Evolutionary conservation across 441 rosid species (phyloP), one percentile per base, ranked within the genome.

Genomic region (Euphorbia schlechtendalii): DNA sequence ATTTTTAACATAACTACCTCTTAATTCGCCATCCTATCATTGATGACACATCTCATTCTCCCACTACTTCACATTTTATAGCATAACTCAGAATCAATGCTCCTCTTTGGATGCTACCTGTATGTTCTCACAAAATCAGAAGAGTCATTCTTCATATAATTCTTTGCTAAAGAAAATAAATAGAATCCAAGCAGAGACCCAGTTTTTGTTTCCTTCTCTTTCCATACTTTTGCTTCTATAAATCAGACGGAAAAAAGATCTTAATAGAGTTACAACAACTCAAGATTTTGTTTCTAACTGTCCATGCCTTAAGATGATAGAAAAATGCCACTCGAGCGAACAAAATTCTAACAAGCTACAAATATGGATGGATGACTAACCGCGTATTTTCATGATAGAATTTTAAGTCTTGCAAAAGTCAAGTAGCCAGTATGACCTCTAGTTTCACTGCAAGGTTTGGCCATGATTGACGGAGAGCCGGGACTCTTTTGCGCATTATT

Each of bases 401-500:
- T 86, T 56, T 78, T 77, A n/a, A 86, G 88, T 73, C 96, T 84
- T 25, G 93, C 93, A 59, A 92, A 89, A 58, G 96, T 92, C 78
- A 92, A 74, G 71, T 86, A 89, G 32, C 96, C 96, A 0, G 93
- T 89, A 74, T 92, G 98, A 61, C 96, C 96, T 81, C 83, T 83
- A 20, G 93, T 72, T 40, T 92, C 96, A 11, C 79, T 66, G 61
- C 79, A 82, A 55, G 96, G 96, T 68, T 80, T 76, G 57, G 90
- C 96, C 87, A 81, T 72, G 52, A 84, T 72, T 17, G 64, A 46
- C n/a, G 82, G 63, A 73, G 73, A 66, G 59, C 69, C 55, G 30
- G 14, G 36, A 30, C 55, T 67, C 4, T 72, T 65, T 61, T 66
- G 69, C 46, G 13, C 57, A 27, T 48, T 56, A 67, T 46, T 56